A percentile compares a stretch with the other conserved stretches of the same genome.
phyloP scores from a whole-genome alignment of 1,284 basidiomycete species.

The Ganoderma boninense region DNA sequence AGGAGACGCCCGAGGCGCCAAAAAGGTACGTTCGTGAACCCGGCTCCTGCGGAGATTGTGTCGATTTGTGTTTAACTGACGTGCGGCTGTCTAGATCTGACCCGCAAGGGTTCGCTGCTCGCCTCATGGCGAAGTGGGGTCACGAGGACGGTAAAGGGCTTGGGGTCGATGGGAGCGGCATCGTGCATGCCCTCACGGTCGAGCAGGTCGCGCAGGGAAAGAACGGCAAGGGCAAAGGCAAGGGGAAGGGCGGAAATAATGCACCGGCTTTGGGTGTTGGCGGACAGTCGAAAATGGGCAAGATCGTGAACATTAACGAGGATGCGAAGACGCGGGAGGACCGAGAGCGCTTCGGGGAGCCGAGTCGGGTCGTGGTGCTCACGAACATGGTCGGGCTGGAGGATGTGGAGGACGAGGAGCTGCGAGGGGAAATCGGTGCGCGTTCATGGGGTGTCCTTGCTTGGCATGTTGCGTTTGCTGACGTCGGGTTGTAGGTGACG shows the following conservation, averaged over 20 bases:
- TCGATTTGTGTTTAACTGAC: background rate
- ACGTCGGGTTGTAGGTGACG: constrained; percentile 65
- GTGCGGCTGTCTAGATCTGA: constrained; percentile 55
- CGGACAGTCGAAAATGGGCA: constrained; percentile 68
- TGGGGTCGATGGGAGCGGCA: constrained; percentile 84
- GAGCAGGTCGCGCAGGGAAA: constrained; percentile 67
- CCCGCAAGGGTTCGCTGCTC: constrained; percentile 77
- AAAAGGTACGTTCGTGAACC: constrained; percentile 42
- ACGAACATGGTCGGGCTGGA: constrained; percentile 87
- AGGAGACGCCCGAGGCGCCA: constrained; percentile 38
- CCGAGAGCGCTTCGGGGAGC: constrained; percentile 82
- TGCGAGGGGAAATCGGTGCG: constrained; percentile 87
- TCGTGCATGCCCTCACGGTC: constrained; percentile 86
- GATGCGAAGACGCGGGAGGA: constrained; percentile 79
- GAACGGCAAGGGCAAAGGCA: constrained; percentile 43
- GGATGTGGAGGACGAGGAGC: constrained; percentile 86
- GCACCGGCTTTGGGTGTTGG: constrained; percentile 27
- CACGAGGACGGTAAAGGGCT: constrained; percentile 93
- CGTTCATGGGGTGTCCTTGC: constrained; percentile 31
- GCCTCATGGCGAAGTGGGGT: constrained; percentile 93
- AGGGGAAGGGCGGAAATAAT: constrained; percentile 36
- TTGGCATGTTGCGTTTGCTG: background rate
- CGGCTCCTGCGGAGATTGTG: background rate
- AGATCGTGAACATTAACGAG: constrained; percentile 88
- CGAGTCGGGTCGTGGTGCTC: constrained; percentile 87